Base-by-base conservation (phyloP, 768 basidiomycete genomes). In the Lactarius psammicola region DNA sequence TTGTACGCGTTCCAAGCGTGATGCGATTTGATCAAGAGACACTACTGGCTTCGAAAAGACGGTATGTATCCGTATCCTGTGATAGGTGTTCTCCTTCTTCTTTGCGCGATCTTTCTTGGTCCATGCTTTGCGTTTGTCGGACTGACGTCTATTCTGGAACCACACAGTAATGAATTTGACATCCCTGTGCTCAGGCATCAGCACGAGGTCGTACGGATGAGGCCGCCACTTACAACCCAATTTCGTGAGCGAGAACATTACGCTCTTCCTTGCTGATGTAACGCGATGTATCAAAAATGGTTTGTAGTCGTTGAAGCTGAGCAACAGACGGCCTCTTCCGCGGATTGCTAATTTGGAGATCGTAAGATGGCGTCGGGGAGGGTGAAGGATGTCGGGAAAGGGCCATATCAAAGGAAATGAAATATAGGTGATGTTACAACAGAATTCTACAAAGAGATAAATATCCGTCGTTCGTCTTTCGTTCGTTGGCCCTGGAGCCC, bases 1-100 rank as follows among this genome's bases (percentile, higher is more conserved):
- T 10, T 59, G 57, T 28, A 46, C 54, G 18, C 71, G 80, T 70
- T 87, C 85, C 7, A 81, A 80, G 30, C 82, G 80, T 4, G 84
- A 82, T 28, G 83, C 86, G 66, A 87, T 76, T 64, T 78, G 80
- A 76, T 88, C 87, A n/a, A 88, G 78, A 31, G 84, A 84, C 18
- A 74, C 62, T 6, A 64, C 66, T 18, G 70, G 56, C 17, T 49
- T 56, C 26, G 56, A 46, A 46, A 36, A 28, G 73, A 74, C 66
- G 70, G 70, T 28, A 31, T 33, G 55, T 11, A 62, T 49, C n/a
- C 33, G 49, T 7, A 62, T 40, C 38, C 11, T 42, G 46, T 67
- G 68, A 38, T 54, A 61, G 15, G 59, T 49, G 18, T 67, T 59
- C 46, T 63, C 69, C 28, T 65, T 67, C 30, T 67, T 64, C 54